Percentiles rank a stretch among this genome's conserved stretches.
Conservation (phyloP, 2,329 filamentous ascomycete genomes). For the Pestalotiopsis sp. region DNA sequence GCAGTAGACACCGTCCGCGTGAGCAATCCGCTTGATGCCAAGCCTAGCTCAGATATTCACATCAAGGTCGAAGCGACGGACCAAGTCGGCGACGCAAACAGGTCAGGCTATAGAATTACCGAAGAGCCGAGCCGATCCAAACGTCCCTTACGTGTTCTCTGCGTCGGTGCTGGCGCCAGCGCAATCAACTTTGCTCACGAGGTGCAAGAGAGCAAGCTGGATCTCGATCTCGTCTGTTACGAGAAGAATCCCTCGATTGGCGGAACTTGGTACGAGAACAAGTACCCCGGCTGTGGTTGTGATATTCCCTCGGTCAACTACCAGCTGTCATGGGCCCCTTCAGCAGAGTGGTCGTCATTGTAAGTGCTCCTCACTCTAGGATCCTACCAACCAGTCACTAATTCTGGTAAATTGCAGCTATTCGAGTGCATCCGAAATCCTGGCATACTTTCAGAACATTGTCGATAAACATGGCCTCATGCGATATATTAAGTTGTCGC, state of each 20-base stretch:
- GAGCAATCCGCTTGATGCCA: background rate
- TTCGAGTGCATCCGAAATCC: background rate
- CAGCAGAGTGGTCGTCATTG: background rate
- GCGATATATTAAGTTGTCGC: background rate
- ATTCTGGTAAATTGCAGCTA: background rate
- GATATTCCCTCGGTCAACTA: slow-evolving; percentile 8
- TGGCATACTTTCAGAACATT: slow-evolving; percentile 3
- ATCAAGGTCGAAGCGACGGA: background rate
- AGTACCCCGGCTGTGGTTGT: slow-evolving; percentile 8
- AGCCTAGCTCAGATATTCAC: background rate
- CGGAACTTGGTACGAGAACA: slow-evolving; percentile 9
- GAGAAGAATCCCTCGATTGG: slow-evolving; percentile 9
- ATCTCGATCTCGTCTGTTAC: background rate
- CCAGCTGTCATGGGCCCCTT: background rate
- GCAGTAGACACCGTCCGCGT: background rate
- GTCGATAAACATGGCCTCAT: background rate
- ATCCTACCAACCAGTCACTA: background rate
- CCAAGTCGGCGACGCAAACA: background rate
- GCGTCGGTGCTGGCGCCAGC: background rate
- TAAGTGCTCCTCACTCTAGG: background rate
- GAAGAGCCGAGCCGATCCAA: background rate
- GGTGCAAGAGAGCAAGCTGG: slow-evolving; percentile 3
- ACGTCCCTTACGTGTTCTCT: background rate
- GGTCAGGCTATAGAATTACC: background rate
- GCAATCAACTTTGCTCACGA: slow-evolving; percentile 6